Percentiles rank a stretch among this genome's conserved stretches.
Evolutionary conservation across 2,329 filamentous ascomycete species (phyloP).

Genomic region (Neurospora sp.): DNA sequence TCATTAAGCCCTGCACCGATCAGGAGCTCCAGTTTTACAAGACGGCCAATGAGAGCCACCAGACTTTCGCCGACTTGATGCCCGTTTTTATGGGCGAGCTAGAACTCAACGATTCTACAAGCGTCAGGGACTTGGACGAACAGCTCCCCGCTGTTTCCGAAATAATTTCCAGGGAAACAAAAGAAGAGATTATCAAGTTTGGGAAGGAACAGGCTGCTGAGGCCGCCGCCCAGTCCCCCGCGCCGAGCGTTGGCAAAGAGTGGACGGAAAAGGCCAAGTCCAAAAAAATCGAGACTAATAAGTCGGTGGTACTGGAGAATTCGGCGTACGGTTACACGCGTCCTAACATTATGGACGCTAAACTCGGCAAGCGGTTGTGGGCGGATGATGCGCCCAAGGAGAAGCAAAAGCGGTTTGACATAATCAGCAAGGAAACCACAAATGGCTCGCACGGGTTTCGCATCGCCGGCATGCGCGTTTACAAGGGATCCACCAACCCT

Average conservation of each 20-base stretch:
- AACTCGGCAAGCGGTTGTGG: slow-evolving; percentile 80
- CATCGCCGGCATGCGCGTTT: slow-evolving; percentile 56
- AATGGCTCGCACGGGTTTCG: slow-evolving; percentile 51
- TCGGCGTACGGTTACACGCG: slow-evolving; percentile 67
- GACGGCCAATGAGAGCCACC: slow-evolving; percentile 52
- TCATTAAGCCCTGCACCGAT: slow-evolving; percentile 88
- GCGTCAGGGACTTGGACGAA: slow-evolving; percentile 38
- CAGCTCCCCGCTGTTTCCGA: slow-evolving; percentile 34
- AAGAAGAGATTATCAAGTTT: slow-evolving; percentile 25
- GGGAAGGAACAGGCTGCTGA: slow-evolving; percentile 12
- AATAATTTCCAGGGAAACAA: slow-evolving; percentile 31
- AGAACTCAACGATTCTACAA: slow-evolving; percentile 48
- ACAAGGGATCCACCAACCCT: slow-evolving; percentile 43
- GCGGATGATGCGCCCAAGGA: slow-evolving; percentile 57
- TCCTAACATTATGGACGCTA: slow-evolving; percentile 88
- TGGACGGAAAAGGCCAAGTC: slow-evolving; percentile 22
- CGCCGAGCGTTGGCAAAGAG: slow-evolving; percentile 24
- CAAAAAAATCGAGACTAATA: slow-evolving; percentile 61
- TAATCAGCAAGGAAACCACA: slow-evolving; percentile 48
- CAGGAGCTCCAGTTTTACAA: slow-evolving; percentile 88
- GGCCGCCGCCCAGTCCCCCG: slow-evolving; percentile 2
- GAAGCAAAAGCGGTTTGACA: slow-evolving; percentile 51
- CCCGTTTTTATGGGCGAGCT: slow-evolving; percentile 78
- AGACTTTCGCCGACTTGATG: slow-evolving; percentile 69
- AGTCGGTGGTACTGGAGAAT: slow-evolving; percentile 79